Evolutionary conservation across 2,329 filamentous ascomycete species (phyloP).

Genomic region (Hymenoscyphus albidus): DNA sequence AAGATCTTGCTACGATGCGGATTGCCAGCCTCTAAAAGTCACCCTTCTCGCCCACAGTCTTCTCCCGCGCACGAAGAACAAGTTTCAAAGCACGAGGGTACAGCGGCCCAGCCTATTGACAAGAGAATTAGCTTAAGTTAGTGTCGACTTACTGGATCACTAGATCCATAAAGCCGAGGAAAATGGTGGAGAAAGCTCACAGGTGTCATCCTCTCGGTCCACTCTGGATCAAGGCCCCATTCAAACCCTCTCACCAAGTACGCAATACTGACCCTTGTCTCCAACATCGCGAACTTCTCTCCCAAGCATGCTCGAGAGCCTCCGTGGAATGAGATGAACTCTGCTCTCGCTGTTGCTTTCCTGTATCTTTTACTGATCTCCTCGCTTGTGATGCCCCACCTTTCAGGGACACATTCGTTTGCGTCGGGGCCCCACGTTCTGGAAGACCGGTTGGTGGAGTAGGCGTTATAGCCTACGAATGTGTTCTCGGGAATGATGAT

Average conservation of each 20-base stretch:
- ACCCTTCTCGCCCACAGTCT: neutral
- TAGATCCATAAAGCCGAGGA: neutral
- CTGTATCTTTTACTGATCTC: slow-evolving; percentile 7
- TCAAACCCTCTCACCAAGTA: slow-evolving; percentile 5
- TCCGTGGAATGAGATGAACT: slow-evolving; percentile 9
- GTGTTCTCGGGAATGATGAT: slow-evolving; percentile 4
- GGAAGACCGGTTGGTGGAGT: slow-evolving; percentile 7
- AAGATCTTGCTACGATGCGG: neutral
- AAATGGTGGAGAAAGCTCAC: slow-evolving; percentile 4
- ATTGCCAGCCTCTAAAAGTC: neutral
- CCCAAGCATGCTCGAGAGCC: slow-evolving; percentile 7
- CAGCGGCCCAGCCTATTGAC: slow-evolving; percentile 6
- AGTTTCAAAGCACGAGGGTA: slow-evolving; percentile 8
- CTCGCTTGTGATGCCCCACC: slow-evolving; percentile 8
- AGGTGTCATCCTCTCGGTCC: slow-evolving; percentile 9
- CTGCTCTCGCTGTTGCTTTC: neutral
- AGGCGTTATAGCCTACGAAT: slow-evolving; percentile 8
- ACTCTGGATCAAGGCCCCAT: slow-evolving; percentile 6
- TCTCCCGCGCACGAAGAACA: neutral
- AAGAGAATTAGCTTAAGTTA: neutral
- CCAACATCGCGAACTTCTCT: slow-evolving; percentile 10
- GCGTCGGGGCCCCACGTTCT: slow-evolving; percentile 3
- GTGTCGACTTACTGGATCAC: neutral
- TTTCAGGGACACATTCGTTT: slow-evolving; percentile 2
- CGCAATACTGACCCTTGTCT: slow-evolving; percentile 3